Evolutionary conservation across 768 basidiomycete genomes (phyloP), one percentile per base, ranked within the genome.

Genomic region (Termitomyces sp.): DNA sequence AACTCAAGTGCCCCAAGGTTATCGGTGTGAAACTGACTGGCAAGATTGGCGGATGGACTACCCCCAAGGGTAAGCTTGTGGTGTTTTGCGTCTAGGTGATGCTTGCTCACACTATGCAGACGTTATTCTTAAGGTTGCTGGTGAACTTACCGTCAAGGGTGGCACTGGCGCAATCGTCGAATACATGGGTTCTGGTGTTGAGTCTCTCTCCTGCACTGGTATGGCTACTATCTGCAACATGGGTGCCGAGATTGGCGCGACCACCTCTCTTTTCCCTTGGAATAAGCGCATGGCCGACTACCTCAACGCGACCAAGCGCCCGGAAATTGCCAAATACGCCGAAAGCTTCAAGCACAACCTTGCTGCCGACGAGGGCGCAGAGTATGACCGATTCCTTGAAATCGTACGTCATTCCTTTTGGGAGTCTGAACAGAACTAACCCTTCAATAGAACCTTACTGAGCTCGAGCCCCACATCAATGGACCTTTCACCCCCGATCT

Each of bases 191-290:
- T 74, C 94, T 68, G 96, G 96, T 81, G 90, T 98, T 60, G 90
- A 96, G 69, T 93, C 93, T 34, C 84, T 99, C 59, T 97, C 95
- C 47, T 93, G 90, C 83, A 99, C 96, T 47, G 96, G 96, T 74
- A 97, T 98, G 95, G 96, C 93, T 52, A 98, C 96, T 21, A 96
- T 99, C 68, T 98, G 96, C 75, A 99, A 98, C 85, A 99, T 98
- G 96, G 96, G 96, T 81, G 96, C 96, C 65, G 96, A 99, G 76
- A 98, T 98, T 67, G 96, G 96, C 71, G 97, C 97, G 37, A 99
- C 97, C 10, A 98, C 97, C 21, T 98, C 96, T 17, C 76, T 98
- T 65, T 99, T 99, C 92, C 97, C 97, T 66, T 98, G 90, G 87
- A 99, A 98, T 80, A 71, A 77, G 63, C 92, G 95, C 68, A 98